Percentiles rank a stretch among this genome's conserved stretches.
These are phyloP conservation scores for Pseudogymnoascus sp. DNA, from an alignment of 2,329 filamentous ascomycete genomes.

Conservation along the genomic window DNA sequence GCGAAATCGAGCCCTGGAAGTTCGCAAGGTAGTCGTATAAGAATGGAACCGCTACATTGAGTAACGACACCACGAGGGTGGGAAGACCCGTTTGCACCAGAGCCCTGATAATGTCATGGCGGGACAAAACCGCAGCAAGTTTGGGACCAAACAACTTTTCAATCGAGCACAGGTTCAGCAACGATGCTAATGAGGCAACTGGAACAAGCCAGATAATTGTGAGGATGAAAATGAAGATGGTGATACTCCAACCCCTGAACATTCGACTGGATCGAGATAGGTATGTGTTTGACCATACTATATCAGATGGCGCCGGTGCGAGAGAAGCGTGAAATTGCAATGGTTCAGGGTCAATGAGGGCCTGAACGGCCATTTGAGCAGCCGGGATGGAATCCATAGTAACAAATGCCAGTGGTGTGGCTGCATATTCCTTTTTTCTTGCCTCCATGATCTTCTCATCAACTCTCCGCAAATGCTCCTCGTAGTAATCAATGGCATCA, in stretches of 20 bases:
- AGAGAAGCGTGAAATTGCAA: slow-evolving; percentile 76
- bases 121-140: slow-evolving; percentile 57
- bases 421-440: slow-evolving; percentile 65
- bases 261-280: slow-evolving; percentile 65
- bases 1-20: slow-evolving; percentile 88
- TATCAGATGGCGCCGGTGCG: slow-evolving; percentile 80
- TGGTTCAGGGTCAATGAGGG: slow-evolving; percentile 83
- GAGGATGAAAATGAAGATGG: slow-evolving; percentile 70
- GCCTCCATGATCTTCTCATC: slow-evolving; percentile 67
- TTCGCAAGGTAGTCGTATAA: slow-evolving; percentile 90
- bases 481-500: slow-evolving; percentile 91
- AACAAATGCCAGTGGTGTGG: slow-evolving; percentile 84
- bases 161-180: slow-evolving; percentile 77
- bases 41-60: slow-evolving; percentile 86
- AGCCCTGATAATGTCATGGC: slow-evolving; percentile 62
- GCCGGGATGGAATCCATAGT: slow-evolving; percentile 95
- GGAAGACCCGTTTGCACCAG: slow-evolving; percentile 83
- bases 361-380: slow-evolving; percentile 92
- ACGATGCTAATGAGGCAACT: slow-evolving; percentile 67
- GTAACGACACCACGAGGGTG: slow-evolving; percentile 73
- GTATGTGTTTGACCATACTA: slow-evolving; percentile 96
- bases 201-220: slow-evolving; percentile 84
- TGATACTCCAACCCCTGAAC: slow-evolving; percentile 74
- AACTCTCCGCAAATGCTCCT: slow-evolving; percentile 69
- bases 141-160: slow-evolving; percentile 56